Percentiles rank a stretch among this genome's conserved stretches.
These are phyloP conservation scores for Mortierella claussenii DNA, from an alignment of 192 early-diverging fungal species.

Conservation along the genomic window DNA sequence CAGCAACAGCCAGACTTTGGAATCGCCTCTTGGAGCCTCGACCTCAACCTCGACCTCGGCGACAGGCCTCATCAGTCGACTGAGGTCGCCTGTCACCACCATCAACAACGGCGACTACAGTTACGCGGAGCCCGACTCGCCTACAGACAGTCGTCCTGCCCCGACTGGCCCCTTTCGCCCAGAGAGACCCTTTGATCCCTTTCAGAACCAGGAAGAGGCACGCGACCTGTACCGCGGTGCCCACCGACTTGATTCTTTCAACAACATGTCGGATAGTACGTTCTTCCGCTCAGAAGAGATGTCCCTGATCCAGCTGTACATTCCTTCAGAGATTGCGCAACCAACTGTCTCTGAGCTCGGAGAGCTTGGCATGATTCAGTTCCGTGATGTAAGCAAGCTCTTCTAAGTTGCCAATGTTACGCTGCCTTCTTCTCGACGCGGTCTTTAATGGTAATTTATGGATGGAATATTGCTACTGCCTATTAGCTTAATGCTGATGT, in stretches of 20 bases:
- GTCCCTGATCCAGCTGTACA: slow-evolving; percentile 95
- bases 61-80: slow-evolving; percentile 3
- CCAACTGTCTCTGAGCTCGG: slow-evolving; percentile 94
- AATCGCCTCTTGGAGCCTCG: neutral
- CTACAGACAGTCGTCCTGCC: neutral
- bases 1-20: neutral
- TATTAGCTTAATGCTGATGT: slow-evolving; percentile 93
- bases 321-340: slow-evolving; percentile 93
- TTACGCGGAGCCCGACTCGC: neutral
- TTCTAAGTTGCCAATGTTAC: too few relatives aligned
- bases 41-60: neutral
- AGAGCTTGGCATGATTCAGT: slow-evolving; percentile 93
- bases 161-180: neutral
- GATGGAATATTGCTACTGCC: too few relatives aligned
- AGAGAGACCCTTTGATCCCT: slow-evolving; percentile 14
- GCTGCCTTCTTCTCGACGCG: too few relatives aligned
- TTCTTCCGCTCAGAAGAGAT: slow-evolving; percentile 96
- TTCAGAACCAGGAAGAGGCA: slow-evolving; percentile 17
- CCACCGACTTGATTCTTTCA: neutral
- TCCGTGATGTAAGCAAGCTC: slow-evolving; percentile 83
- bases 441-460: too few relatives aligned
- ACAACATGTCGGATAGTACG: slow-evolving; percentile 55
- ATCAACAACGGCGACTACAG: neutral
- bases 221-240: slow-evolving; percentile 21
- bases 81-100: slow-evolving; percentile 1